phyloP scores from a whole-genome alignment of 2,329 filamentous ascomycete genomes.

The Pseudocercospora musae region DNA sequence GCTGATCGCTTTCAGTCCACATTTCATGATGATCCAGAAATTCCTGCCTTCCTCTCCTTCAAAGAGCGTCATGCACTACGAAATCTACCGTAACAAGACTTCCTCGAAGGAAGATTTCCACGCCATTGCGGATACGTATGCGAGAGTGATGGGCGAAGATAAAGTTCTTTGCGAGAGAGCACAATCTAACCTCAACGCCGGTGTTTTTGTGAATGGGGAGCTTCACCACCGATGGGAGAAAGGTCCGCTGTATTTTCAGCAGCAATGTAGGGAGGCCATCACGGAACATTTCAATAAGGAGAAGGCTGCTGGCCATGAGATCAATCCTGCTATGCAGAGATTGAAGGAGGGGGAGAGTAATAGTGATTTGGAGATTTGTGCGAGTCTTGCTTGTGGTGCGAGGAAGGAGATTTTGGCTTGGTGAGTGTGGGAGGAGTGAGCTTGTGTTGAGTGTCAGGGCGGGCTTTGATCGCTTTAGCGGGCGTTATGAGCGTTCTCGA shows the following conservation, averaged over 20 bases:
- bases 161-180: conserved; percentile 58
- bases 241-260: conserved; percentile 54
- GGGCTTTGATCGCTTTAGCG: no score
- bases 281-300: conserved; percentile 48
- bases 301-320: conserved; percentile 43
- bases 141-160: conserved; percentile 60
- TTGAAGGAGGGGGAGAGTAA: conserved; percentile 8
- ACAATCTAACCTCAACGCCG: conserved; percentile 58
- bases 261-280: conserved; percentile 45
- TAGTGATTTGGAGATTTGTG: conserved; percentile 22
- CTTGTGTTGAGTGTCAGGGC: no score
- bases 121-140: conserved; percentile 56
- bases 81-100: conserved; percentile 58
- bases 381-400: conserved; percentile 9
- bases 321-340: conserved; percentile 49
- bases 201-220: conserved; percentile 59
- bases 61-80: conserved; percentile 55
- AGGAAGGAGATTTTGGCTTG: conserved; percentile 18
- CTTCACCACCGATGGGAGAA: conserved; percentile 54
- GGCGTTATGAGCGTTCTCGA: no score
- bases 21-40: conserved; percentile 61
- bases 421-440: neutral
- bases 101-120: conserved; percentile 55
- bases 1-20: conserved; percentile 37
- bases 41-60: conserved; percentile 55